These are phyloP conservation scores for Boletus bicolor DNA, from an alignment of 768 basidiomycete species.

Conservation along the genomic window DNA sequence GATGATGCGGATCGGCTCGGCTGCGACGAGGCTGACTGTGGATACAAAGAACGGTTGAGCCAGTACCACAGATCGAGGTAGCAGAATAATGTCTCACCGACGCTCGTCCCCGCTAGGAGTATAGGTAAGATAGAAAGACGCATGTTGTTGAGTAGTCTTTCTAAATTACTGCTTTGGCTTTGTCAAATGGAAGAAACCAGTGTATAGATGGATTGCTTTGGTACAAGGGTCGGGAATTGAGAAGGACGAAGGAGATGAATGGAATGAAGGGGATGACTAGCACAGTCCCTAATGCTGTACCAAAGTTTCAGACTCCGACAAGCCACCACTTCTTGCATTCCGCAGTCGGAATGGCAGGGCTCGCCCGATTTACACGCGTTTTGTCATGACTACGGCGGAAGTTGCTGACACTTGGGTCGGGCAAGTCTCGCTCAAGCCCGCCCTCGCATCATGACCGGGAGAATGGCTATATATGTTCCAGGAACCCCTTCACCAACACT, in stretches of 20 bases:
- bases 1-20: slow-evolving; percentile 51
- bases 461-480: background rate
- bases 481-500: background rate
- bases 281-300: background rate
- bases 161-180: background rate
- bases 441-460: background rate
- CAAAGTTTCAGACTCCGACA: slow-evolving; percentile 25
- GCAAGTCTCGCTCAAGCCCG: background rate
- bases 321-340: background rate
- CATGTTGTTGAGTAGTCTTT: slow-evolving; percentile 26
- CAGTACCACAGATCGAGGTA: background rate
- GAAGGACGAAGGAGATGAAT: background rate
- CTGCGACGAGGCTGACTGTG: slow-evolving; percentile 38
- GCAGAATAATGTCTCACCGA: slow-evolving; percentile 24
- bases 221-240: background rate
- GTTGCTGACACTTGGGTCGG: background rate
- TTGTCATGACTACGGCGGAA: slow-evolving; percentile 1
- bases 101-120: slow-evolving; percentile 36
- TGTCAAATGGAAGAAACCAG: background rate
- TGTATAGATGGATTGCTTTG: background rate
- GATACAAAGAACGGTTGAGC: background rate
- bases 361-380: background rate
- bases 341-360: slow-evolving; percentile 4
- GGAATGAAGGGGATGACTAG: background rate
- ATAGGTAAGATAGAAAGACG: slow-evolving; percentile 37